A percentile compares a stretch with the other conserved stretches of the same genome.
Conservation (phyloP, 441 rosid genomes). For the Lepidium campestre region DNA sequence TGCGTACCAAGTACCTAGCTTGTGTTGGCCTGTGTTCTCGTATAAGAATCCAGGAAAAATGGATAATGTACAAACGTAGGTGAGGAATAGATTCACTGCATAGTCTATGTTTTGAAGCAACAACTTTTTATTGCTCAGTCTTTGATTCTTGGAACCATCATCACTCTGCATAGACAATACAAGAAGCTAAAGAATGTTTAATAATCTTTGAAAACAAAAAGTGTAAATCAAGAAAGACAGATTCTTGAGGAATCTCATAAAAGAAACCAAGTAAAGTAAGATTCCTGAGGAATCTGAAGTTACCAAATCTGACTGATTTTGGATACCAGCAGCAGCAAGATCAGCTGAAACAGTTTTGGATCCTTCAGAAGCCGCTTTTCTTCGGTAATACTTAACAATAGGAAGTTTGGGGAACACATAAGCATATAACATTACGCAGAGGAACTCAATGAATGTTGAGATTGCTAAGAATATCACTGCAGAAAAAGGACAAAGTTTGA, state of each 20-base stretch:
- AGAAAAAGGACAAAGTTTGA: neutral
- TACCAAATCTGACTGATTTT: conserved; percentile 28
- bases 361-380: conserved; percentile 32
- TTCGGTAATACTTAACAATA: conserved; percentile 27
- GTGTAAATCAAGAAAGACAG: neutral
- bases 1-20: conserved; percentile 68
- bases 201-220: neutral
- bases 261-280: neutral
- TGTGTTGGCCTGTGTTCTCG: conserved; percentile 76
- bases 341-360: conserved; percentile 31
- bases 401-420: conserved; percentile 33
- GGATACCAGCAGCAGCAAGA: conserved; percentile 84
- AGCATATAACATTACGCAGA: conserved; percentile 24
- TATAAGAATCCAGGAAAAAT: conserved; percentile 86
- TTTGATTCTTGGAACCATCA: conserved; percentile 33
- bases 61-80: conserved; percentile 66
- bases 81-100: conserved; percentile 53
- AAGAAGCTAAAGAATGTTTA: neutral
- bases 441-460: conserved; percentile 21
- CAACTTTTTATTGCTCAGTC: conserved; percentile 61
- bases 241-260: neutral
- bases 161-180: conserved; percentile 32
- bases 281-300: neutral
- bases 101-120: conserved; percentile 65
- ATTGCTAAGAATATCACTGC: conserved; percentile 33